Base-by-base conservation (phyloP, 352 stramenopile genomes). In the Phytophthora kernoviae region DNA sequence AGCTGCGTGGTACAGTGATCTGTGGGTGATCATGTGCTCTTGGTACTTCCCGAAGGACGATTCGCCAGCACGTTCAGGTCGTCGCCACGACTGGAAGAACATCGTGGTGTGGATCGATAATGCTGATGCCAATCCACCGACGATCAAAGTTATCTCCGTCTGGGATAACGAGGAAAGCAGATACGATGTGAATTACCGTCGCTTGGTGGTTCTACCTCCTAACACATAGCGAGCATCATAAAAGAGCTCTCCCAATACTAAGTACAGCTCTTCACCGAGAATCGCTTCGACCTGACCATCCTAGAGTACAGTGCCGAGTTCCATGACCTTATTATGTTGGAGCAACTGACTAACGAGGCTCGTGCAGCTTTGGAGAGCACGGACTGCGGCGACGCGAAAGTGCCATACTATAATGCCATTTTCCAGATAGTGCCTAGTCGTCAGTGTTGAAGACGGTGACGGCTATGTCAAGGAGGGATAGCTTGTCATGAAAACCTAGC, bases 11-110 rank as follows among this genome's bases (percentile, higher is more conserved):
- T 43, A 43, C 37, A 43, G 15, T 7, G 9, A 43, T 43, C 4
- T 43, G n/a, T 21, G 12, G 37, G n/a, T 8, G 3, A 43, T 43
- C 37, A 43, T 43, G 37, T 43, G 21, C 37, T 2, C 37, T 3
- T 43, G 37, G 37, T 43, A 43, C 37, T 43, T 43, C 37, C 37
- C 37, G 9, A 43, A 43, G 37, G 18, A 43, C 37, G 37, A 15
- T 4, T 14, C 37, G 9, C 5, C 37, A 8, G 4, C 21, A 8
- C 3, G 37, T 11, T 11, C 10, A 20, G 37, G 37, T 21, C 37
- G 9, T 43, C 37, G 37, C 37, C 37, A 43, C 37, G 37, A 43
- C 37, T 43, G 37, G 37, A 3, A 43, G 37, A 15, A 43, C 37
- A 21, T 43, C 14, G 37, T 43, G 37, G 37, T 43, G 37, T 43